Percentiles rank a stretch among this genome's conserved stretches.
Evolutionary conservation across 2,329 filamentous ascomycete genomes (phyloP).

Genomic region (Paecilomyces variotii): DNA sequence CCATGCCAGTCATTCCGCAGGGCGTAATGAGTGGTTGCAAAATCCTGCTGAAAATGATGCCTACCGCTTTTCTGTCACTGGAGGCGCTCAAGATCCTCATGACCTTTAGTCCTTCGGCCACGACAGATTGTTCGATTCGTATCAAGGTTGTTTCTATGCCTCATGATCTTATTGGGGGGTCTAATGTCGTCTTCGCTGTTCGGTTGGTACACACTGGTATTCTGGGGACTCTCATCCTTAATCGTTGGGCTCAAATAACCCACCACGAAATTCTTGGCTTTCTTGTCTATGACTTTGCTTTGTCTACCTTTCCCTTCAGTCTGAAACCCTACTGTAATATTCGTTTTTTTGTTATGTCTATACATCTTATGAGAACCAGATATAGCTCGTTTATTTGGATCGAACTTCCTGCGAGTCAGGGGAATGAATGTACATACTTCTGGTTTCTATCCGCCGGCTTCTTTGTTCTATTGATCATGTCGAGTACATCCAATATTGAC

Average conservation of each 20-base stretch:
- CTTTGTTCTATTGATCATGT: not conserved
- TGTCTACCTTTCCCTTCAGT: not conserved
- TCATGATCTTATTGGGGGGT: not conserved
- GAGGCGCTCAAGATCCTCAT: not conserved
- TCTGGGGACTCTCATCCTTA: not conserved
- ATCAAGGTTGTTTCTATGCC: not conserved
- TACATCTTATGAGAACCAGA: not conserved
- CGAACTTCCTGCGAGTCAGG: not conserved
- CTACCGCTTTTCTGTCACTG: not conserved
- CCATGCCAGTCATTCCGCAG: not conserved
- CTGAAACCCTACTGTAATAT: not conserved
- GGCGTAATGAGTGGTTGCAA: conserved; percentile 1
- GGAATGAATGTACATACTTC: not conserved
- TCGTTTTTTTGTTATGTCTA: not conserved
- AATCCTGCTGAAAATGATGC: not conserved
- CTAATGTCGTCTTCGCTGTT: not conserved
- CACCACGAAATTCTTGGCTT: not conserved
- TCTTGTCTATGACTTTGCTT: not conserved
- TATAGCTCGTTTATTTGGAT: not conserved
- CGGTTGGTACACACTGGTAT: not conserved
- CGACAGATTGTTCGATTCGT: not conserved
- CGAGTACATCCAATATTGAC: not conserved
- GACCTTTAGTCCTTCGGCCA: not conserved
- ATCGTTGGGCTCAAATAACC: not conserved
- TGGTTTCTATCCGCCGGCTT: not conserved